Conservation (phyloP, 2,329 filamentous ascomycete species). For the Monosporascus ibericus region DNA sequence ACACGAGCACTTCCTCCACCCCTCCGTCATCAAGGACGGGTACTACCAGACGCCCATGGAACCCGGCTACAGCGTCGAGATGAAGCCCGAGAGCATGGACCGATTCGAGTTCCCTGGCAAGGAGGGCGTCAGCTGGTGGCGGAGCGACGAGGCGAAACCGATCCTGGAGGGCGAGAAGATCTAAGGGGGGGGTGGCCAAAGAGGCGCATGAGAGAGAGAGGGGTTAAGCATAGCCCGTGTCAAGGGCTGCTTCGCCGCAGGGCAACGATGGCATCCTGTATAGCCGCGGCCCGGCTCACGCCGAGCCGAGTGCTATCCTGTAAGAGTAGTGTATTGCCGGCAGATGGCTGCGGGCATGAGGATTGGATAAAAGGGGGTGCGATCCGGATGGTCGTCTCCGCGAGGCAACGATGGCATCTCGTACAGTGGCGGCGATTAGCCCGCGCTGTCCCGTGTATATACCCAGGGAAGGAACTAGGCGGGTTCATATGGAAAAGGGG, state of each 20-base stretch:
- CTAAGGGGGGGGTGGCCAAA: conserved; percentile 19
- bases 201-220: conserved; percentile 1
- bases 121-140: conserved; percentile 80
- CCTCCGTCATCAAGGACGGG: conserved; percentile 71
- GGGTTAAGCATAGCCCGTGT: conserved; percentile 4
- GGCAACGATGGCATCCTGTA: conserved; percentile 29
- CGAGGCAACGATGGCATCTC: conserved; percentile 25
- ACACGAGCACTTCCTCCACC: conserved; percentile 88
- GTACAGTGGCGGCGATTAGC: conserved; percentile 7
- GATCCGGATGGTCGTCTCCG: conserved; percentile 11
- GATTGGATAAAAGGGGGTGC: conserved; percentile 11
- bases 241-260: conserved; percentile 18
- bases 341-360: neutral
- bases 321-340: conserved; percentile 7
- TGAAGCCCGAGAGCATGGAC: conserved; percentile 86
- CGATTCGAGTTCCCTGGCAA: conserved; percentile 69
- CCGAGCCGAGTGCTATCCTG: conserved; percentile 2
- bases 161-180: conserved; percentile 62
- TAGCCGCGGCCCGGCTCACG: conserved; percentile 2
- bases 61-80: conserved; percentile 87
- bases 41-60: conserved; percentile 82
- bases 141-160: conserved; percentile 66
- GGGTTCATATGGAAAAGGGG: conserved; percentile 20
- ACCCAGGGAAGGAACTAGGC: conserved; percentile 18
- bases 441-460: conserved; percentile 4